phyloP scores from a whole-genome alignment of 2,329 filamentous ascomycete genomes.

The Paramyrothecium roridum region DNA sequence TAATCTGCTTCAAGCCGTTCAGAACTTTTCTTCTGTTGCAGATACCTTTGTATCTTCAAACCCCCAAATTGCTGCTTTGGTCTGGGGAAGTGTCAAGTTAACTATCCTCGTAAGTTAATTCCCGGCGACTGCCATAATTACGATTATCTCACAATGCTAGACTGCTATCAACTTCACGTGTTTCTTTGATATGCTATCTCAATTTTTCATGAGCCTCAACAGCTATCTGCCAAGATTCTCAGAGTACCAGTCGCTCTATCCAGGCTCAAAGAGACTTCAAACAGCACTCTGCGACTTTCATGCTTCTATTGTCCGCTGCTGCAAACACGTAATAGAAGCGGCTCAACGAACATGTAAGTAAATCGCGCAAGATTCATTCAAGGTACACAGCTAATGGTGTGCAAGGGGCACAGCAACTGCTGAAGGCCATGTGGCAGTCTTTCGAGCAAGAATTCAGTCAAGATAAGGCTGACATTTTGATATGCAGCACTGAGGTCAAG shows the following conservation, averaged over 20 bases:
- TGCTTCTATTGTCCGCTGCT: slow-evolving; percentile 30
- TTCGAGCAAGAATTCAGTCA: slow-evolving; percentile 25
- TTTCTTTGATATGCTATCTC: slow-evolving; percentile 35
- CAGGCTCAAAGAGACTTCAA: slow-evolving; percentile 26
- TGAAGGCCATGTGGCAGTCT: slow-evolving; percentile 16
- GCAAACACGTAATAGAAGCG: slow-evolving; percentile 23
- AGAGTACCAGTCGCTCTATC: slow-evolving; percentile 33
- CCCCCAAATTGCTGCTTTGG: slow-evolving; percentile 31
- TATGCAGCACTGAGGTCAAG: slow-evolving; percentile 14
- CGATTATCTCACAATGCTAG: slow-evolving; percentile 11
- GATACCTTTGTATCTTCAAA: slow-evolving; percentile 34
- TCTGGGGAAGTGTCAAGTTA: slow-evolving; percentile 42
- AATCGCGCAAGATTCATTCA: not conserved
- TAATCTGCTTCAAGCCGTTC: slow-evolving; percentile 29
- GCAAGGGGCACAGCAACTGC: slow-evolving; percentile 15
- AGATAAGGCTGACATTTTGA: slow-evolving; percentile 14
- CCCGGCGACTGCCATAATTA: not conserved
- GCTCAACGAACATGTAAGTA: slow-evolving; percentile 21
- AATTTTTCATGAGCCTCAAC: slow-evolving; percentile 31
- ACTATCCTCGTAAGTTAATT: slow-evolving; percentile 28
- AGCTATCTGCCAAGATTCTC: slow-evolving; percentile 28
- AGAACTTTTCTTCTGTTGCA: slow-evolving; percentile 30
- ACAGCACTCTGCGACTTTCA: slow-evolving; percentile 29
- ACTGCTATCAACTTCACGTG: slow-evolving; percentile 28
- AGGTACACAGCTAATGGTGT: not conserved